These are phyloP conservation scores for Leccinum fallax DNA, from an alignment of 1,284 basidiomycete species.

Conservation along the genomic window DNA sequence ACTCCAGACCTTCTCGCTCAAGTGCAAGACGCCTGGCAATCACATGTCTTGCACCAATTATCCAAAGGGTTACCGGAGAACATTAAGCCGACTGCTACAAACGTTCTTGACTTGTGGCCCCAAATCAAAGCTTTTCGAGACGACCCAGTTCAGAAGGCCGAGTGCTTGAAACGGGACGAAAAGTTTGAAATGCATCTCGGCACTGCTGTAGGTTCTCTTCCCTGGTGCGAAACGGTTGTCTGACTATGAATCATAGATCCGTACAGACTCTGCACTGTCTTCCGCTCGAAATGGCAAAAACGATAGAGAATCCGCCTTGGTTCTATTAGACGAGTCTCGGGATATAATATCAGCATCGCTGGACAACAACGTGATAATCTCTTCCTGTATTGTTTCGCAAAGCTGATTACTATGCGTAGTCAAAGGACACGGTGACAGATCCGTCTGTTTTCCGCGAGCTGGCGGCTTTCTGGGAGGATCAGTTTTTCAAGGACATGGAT, in stretches of 20 bases:
- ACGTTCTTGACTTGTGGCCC: slow-evolving; percentile 56
- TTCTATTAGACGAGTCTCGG: slow-evolving; percentile 70
- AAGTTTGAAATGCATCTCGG: slow-evolving; percentile 89
- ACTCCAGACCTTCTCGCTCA: slow-evolving; percentile 61
- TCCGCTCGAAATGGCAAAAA: slow-evolving; percentile 45
- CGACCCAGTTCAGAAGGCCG: slow-evolving; percentile 67
- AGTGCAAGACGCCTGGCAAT: slow-evolving; percentile 64
- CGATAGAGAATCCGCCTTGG: slow-evolving; percentile 52
- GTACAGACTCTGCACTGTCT: slow-evolving; percentile 53
- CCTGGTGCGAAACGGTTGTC: slow-evolving; percentile 13
- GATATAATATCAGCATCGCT: slow-evolving; percentile 77
- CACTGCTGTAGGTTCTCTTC: slow-evolving; percentile 58
- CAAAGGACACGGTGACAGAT: slow-evolving; percentile 82
- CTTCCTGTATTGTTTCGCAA: neutral
- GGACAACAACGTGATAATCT: slow-evolving; percentile 66
- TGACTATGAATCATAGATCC: slow-evolving; percentile 44
- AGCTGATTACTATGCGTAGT: slow-evolving; percentile 44
- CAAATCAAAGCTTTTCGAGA: slow-evolving; percentile 48
- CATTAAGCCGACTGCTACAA: slow-evolving; percentile 48
- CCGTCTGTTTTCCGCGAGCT: slow-evolving; percentile 85
- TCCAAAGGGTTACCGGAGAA: slow-evolving; percentile 55
- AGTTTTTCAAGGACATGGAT: slow-evolving; percentile 94
- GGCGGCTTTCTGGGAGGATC: slow-evolving; percentile 88
- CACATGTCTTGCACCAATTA: slow-evolving; percentile 64
- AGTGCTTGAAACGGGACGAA: slow-evolving; percentile 77